Percentiles rank a stretch among this genome's conserved stretches.
phyloP scores from a whole-genome alignment of 441 rosid species.

The Gossypium trilobum region DNA sequence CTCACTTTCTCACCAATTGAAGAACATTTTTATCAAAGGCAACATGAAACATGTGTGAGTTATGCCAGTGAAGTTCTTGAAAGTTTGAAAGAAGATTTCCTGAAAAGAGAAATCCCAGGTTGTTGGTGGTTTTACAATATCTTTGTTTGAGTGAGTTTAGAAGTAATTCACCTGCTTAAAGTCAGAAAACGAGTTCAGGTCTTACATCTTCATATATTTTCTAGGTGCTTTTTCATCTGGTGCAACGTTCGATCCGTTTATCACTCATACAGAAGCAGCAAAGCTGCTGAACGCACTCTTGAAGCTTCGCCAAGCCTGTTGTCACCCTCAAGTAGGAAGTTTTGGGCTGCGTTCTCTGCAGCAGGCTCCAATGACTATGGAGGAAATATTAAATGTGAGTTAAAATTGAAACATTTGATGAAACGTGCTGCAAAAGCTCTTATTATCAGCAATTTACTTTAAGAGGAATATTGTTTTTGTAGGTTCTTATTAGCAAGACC shows the following conservation, averaged over 20 bases:
- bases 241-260: slow-evolving; percentile 39
- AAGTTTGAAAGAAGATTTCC: slow-evolving; percentile 69
- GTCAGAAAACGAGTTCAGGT: slow-evolving; percentile 3
- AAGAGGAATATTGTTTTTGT: slow-evolving; percentile 19
- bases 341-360: slow-evolving; percentile 87
- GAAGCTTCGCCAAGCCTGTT: slow-evolving; percentile 99
- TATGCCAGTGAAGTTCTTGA: slow-evolving; percentile 84
- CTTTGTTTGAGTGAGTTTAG: slow-evolving; percentile 17
- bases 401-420: slow-evolving; percentile 11
- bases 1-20: slow-evolving; percentile 89
- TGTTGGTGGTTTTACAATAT: slow-evolving; percentile 19
- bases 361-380: slow-evolving; percentile 95
- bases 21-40: slow-evolving; percentile 87
- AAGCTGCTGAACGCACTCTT: slow-evolving; percentile 83
- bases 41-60: slow-evolving; percentile 89
- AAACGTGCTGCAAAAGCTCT: slow-evolving; percentile 9
- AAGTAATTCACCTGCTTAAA: background rate
- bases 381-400: slow-evolving; percentile 73
- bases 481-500: slow-evolving; percentile 93
- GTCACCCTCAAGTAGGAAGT: slow-evolving; percentile 99
- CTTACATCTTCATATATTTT: slow-evolving; percentile 18
- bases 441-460: slow-evolving; percentile 18
- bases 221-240: slow-evolving; percentile 44
- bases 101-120: slow-evolving; percentile 63
- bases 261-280: slow-evolving; percentile 78